These are phyloP conservation scores for Roridomyces roridus DNA, from an alignment of 768 basidiomycete genomes.

Conservation along the genomic window DNA sequence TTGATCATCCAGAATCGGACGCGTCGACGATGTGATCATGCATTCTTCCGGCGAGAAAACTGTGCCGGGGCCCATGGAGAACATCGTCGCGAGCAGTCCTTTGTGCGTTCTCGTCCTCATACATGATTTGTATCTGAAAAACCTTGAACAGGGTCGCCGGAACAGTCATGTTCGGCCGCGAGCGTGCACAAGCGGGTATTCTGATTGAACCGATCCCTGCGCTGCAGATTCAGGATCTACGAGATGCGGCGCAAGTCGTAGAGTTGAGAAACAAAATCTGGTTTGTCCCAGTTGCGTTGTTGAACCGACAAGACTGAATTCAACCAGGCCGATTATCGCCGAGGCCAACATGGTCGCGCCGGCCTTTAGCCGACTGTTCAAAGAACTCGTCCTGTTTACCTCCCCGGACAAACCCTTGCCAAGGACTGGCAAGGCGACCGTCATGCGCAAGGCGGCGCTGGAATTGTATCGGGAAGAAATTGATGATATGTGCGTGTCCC, in stretches of 20 bases:
- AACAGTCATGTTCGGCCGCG: constrained; percentile 47
- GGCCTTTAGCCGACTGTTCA: constrained; percentile 48
- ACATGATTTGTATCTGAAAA: too few species aligned
- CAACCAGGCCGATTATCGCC: constrained; percentile 42
- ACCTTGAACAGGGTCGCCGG: constrained; percentile 36
- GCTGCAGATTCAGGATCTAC: constrained; percentile 36
- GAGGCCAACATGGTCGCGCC: constrained; percentile 49
- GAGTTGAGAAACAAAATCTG: constrained; percentile 41
- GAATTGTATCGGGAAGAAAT: too few species aligned
- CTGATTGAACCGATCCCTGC: constrained; percentile 34
- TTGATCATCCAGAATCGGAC: too few species aligned
- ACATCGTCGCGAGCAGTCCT: too few species aligned
- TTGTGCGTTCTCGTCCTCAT: too few species aligned
- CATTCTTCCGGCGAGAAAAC: too few species aligned
- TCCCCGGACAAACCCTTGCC: constrained; percentile 46
- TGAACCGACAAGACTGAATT: background rate
- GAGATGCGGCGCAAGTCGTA: constrained; percentile 32
- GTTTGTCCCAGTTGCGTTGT: constrained; percentile 16
- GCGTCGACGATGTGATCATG: too few species aligned
- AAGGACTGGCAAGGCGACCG: constrained; percentile 52
- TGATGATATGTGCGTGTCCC: too few species aligned
- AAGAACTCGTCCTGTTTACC: constrained; percentile 57
- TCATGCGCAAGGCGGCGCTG: too few species aligned
- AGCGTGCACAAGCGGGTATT: constrained; percentile 37
- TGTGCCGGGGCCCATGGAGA: too few species aligned